Evolutionary conservation across 176 grass and related monocot species (phyloP).

Genomic region (Oryza coarctata): DNA sequence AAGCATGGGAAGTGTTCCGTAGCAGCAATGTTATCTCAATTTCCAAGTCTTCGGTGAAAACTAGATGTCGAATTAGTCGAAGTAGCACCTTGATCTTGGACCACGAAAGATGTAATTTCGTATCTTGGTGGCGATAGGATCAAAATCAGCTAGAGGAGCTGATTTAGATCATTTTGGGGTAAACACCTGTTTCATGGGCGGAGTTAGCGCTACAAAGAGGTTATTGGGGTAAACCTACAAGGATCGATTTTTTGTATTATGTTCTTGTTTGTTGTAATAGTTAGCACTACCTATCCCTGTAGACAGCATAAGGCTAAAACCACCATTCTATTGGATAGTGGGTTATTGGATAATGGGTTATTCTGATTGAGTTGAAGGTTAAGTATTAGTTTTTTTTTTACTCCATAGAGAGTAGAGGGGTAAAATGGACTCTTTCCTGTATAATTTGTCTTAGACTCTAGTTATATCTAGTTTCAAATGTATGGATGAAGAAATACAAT

Average conservation of each 20-base stretch:
- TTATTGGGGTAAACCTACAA: no score
- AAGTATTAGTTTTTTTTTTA: background rate
- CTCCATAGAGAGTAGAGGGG: background rate
- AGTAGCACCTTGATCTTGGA: no score
- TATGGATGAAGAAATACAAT: background rate
- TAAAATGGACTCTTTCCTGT: background rate
- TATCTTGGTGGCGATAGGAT: no score
- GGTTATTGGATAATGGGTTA: background rate
- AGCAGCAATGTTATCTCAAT: background rate
- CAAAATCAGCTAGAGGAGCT: no score
- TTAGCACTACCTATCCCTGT: background rate
- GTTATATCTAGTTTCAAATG: background rate
- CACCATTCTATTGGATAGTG: background rate
- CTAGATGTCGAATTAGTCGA: no score
- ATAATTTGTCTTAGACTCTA: background rate
- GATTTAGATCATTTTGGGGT: no score
- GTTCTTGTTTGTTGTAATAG: background rate
- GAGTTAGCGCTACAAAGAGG: no score
- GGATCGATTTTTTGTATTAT: background rate
- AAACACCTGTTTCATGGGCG: no score
- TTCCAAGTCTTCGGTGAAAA: no score
- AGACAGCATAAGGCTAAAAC: background rate
- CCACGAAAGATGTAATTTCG: no score
- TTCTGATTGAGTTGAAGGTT: background rate
- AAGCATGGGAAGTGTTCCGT: background rate